Conservation (phyloP, 23 red algal species). For the Gracilaria vermiculophylla region DNA sequence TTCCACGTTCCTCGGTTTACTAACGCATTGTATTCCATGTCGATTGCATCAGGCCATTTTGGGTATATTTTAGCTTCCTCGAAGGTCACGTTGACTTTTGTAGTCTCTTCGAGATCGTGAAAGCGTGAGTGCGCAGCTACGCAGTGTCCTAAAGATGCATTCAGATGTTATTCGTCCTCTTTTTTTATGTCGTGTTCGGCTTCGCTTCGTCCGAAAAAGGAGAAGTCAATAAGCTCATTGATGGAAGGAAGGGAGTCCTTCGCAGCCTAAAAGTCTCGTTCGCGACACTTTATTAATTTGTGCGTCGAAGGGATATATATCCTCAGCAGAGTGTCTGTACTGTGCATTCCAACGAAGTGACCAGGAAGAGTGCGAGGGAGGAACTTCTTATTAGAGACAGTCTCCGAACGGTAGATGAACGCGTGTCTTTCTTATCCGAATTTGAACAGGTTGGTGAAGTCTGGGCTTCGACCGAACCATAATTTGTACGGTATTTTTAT, state of each 20-base stretch:
- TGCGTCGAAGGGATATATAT: too few relatives aligned
- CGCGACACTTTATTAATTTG: too few relatives aligned
- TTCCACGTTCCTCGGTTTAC: neutral
- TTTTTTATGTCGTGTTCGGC: neutral
- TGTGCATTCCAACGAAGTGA: too few relatives aligned
- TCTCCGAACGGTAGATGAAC: neutral
- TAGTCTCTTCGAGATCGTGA: neutral
- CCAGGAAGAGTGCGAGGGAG: neutral
- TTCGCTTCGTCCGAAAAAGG: neutral
- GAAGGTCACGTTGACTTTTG: neutral
- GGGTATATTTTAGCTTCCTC: conserved; percentile 1
- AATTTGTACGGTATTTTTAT: neutral
- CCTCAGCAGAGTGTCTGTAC: too few relatives aligned
- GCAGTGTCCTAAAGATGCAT: neutral
- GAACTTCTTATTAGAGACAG: neutral
- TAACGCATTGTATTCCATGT: conserved; percentile 1
- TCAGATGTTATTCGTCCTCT: neutral
- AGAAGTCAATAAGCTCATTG: neutral
- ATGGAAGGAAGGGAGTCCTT: too few relatives aligned
- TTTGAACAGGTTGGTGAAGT: conserved; percentile 5
- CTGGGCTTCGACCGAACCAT: neutral
- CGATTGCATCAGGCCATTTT: neutral
- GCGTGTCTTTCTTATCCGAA: neutral
- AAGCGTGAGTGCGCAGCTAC: neutral
- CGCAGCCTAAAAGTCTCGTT: too few relatives aligned